Evolutionary conservation across 129 eudicot genomes (phyloP).

Genomic region (Flaveria ramosissima): DNA sequence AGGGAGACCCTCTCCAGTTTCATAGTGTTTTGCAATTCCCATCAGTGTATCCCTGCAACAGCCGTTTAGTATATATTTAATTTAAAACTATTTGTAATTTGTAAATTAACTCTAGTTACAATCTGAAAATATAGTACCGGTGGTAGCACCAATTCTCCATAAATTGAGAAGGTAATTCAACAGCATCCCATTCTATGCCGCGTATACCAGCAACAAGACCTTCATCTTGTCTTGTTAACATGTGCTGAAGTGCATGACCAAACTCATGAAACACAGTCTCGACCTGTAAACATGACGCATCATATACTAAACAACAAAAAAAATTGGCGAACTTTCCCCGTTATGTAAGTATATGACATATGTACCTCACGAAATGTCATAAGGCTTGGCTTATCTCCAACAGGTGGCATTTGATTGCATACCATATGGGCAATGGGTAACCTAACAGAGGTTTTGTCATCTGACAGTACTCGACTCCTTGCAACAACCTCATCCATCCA

Average conservation of each 20-base stretch:
- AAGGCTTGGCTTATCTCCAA: slow-evolving; percentile 96
- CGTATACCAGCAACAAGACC: slow-evolving; percentile 99
- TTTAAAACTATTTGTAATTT: background rate
- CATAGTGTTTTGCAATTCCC: slow-evolving; percentile 94
- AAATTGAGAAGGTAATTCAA: slow-evolving; percentile 95
- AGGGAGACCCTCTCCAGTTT: slow-evolving; percentile 84
- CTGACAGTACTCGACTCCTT: slow-evolving; percentile 79
- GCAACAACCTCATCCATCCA: slow-evolving; percentile 98
- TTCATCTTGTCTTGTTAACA: slow-evolving; percentile 97
- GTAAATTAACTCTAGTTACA: slow-evolving; percentile 1
- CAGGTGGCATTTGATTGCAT: slow-evolving; percentile 99
- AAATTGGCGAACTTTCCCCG: background rate
- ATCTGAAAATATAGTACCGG: slow-evolving; percentile 47
- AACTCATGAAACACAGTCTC: slow-evolving; percentile 99
- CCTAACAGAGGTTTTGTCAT: slow-evolving; percentile 72
- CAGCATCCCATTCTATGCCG: slow-evolving; percentile 99
- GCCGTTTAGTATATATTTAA: background rate
- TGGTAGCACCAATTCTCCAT: slow-evolving; percentile 99
- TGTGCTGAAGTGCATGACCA: slow-evolving; percentile 99
- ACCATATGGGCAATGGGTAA: slow-evolving; percentile 97
- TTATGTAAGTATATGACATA: background rate
- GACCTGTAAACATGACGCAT: slow-evolving; percentile 52
- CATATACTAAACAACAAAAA: background rate
- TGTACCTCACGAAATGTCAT: slow-evolving; percentile 98
- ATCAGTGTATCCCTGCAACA: slow-evolving; percentile 83